A percentile compares a stretch with the other conserved stretches of the same genome.
These are phyloP conservation scores for Phalaenopsis hybrid DNA, from an alignment of 116 monocot species.

Conservation along the genomic window DNA sequence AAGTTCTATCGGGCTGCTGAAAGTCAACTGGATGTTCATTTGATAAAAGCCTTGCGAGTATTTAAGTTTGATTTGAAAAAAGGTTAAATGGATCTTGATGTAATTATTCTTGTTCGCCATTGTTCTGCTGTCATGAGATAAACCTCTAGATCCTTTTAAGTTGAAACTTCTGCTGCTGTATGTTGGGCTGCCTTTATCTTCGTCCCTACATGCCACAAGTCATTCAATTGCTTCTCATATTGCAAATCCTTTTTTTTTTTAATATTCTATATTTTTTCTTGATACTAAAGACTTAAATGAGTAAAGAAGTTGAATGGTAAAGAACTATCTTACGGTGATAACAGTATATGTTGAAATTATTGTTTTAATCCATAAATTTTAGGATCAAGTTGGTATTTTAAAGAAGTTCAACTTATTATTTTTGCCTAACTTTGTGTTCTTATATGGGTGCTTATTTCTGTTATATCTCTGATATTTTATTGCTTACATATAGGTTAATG, in stretches of 20 bases:
- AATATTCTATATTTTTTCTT: background rate
- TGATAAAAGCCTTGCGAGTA: too few relatives aligned
- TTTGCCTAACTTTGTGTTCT: background rate
- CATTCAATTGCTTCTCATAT: background rate
- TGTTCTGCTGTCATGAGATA: background rate
- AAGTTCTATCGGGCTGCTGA: too few relatives aligned
- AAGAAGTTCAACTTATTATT: background rate
- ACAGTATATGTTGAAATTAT: too few relatives aligned
- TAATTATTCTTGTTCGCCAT: background rate
- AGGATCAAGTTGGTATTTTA: background rate
- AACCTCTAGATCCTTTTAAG: background rate
- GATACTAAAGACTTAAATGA: background rate
- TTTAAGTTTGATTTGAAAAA: too few relatives aligned
- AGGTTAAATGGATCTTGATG: too few relatives aligned
- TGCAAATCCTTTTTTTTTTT: background rate
- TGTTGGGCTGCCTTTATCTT: background rate
- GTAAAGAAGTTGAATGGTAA: background rate
- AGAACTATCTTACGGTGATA: too few relatives aligned
- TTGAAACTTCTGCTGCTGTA: background rate
- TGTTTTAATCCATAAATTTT: too few relatives aligned
- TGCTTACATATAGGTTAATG: slow-evolving; percentile 57
- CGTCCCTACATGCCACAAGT: background rate
- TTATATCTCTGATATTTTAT: slow-evolving; percentile 2
- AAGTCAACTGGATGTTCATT: too few relatives aligned
- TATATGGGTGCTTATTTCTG: background rate